These are phyloP conservation scores for Metschnikowia kofuensis DNA, from an alignment of 805 yeast genomes.

Conservation along the genomic window DNA sequence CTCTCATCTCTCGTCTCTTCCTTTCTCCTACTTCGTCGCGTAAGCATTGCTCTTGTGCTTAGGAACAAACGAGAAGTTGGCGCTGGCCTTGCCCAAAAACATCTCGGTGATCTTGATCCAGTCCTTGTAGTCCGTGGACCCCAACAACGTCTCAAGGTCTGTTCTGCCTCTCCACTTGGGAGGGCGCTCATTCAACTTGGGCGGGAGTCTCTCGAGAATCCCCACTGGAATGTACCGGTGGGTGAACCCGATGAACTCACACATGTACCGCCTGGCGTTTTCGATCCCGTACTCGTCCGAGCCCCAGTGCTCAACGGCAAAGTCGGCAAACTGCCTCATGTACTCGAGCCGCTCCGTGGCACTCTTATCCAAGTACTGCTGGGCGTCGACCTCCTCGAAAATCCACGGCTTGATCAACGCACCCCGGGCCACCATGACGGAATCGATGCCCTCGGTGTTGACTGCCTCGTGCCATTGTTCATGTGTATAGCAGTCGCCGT, in stretches of 20 bases:
- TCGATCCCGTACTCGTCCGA: slow-evolving; percentile 92
- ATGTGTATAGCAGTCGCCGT: slow-evolving; percentile 86
- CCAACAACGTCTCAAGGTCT: slow-evolving; percentile 87
- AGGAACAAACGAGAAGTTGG: slow-evolving; percentile 75
- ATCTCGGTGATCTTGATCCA: slow-evolving; percentile 96
- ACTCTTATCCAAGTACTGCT: slow-evolving; percentile 85
- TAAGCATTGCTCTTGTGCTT: slow-evolving; percentile 93
- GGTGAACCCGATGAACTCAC: slow-evolving; percentile 92
- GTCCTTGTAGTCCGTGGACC: slow-evolving; percentile 79
- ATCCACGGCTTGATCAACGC: slow-evolving; percentile 99
- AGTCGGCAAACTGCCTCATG: slow-evolving; percentile 64
- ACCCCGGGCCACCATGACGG: slow-evolving; percentile 97
- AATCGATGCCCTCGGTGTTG: slow-evolving; percentile 68
- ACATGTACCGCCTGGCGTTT: slow-evolving; percentile 81
- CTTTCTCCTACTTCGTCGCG: background rate
- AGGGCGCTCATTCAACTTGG: slow-evolving; percentile 89
- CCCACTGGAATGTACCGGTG: slow-evolving; percentile 95
- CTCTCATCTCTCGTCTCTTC: background rate
- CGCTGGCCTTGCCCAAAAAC: slow-evolving; percentile 87
- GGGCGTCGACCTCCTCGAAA: slow-evolving; percentile 88
- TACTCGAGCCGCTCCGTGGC: slow-evolving; percentile 86
- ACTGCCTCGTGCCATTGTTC: slow-evolving; percentile 85
- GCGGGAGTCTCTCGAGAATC: slow-evolving; percentile 82
- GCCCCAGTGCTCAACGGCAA: slow-evolving; percentile 96
- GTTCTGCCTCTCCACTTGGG: slow-evolving; percentile 91